phyloP scores from a whole-genome alignment of 2,329 filamentous ascomycete species.

The Chaetomiaceae sp. region DNA sequence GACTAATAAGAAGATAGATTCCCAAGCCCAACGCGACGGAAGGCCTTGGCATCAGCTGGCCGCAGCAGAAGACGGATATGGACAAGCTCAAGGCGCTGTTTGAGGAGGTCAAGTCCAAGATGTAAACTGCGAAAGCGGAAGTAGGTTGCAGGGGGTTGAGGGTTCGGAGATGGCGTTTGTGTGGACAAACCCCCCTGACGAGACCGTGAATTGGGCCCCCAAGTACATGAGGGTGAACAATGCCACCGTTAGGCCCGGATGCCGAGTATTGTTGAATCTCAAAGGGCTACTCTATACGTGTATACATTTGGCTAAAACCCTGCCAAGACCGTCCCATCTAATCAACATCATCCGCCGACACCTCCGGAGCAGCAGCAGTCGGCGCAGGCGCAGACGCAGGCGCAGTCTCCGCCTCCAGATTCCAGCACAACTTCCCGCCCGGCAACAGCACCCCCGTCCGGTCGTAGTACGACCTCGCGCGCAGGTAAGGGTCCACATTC shows the following conservation, averaged over 20 bases:
- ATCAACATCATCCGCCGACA: slow-evolving; percentile 42
- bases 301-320: not conserved
- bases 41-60: slow-evolving; percentile 77
- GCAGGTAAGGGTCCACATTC: slow-evolving; percentile 78
- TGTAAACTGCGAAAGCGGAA: slow-evolving; percentile 43
- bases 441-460: slow-evolving; percentile 64
- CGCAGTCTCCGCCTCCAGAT: slow-evolving; percentile 34
- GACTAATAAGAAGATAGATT: slow-evolving; percentile 49
- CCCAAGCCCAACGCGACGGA: slow-evolving; percentile 84
- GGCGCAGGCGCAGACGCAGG: slow-evolving; percentile 2
- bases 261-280: not conserved
- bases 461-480: slow-evolving; percentile 81
- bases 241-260: not conserved
- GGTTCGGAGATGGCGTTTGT: not conserved
- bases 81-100: slow-evolving; percentile 70
- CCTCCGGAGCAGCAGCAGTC: slow-evolving; percentile 18
- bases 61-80: slow-evolving; percentile 69
- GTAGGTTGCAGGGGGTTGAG: no score
- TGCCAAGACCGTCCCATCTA: slow-evolving; percentile 14
- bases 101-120: slow-evolving; percentile 84
- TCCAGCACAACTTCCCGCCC: slow-evolving; percentile 66
- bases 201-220: not conserved
- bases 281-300: slow-evolving; percentile 6
- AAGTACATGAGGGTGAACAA: not conserved
- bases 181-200: not conserved